Conservation (phyloP, 2,329 filamentous ascomycete species). For the Byssoonygena ceratinophila region DNA sequence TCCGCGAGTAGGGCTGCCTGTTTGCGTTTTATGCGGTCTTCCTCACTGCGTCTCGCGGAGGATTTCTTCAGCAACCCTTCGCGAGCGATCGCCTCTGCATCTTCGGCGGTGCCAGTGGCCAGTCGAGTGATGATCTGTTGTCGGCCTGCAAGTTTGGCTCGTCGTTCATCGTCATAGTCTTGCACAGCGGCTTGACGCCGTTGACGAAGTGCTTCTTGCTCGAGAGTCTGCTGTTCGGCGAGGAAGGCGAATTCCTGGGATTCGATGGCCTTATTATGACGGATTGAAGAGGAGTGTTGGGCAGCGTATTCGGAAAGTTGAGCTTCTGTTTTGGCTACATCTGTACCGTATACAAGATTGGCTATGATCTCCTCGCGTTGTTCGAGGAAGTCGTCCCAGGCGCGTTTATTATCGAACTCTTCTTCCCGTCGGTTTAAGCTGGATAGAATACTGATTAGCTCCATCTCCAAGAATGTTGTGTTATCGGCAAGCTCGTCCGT, state of each 20-base stretch:
- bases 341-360: conserved; percentile 65
- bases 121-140: conserved; percentile 62
- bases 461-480: background rate
- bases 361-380: conserved; percentile 82
- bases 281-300: conserved; percentile 53
- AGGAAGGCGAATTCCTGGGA: conserved; percentile 40
- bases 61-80: conserved; percentile 60
- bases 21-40: conserved; percentile 39
- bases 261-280: conserved; percentile 41
- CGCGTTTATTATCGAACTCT: conserved; percentile 74
- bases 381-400: conserved; percentile 91
- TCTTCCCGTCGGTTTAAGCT: conserved; percentile 80
- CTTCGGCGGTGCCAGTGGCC: conserved; percentile 49
- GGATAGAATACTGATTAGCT: background rate
- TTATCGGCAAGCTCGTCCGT: conserved; percentile 16
- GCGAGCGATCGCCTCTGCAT: conserved; percentile 46
- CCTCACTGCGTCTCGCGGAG: conserved; percentile 48
- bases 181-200: conserved; percentile 52
- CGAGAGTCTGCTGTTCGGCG: conserved; percentile 42
- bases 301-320: conserved; percentile 60
- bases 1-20: conserved; percentile 30
- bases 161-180: conserved; percentile 61
- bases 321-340: conserved; percentile 53
- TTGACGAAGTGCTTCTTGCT: conserved; percentile 55
- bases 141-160: conserved; percentile 51